phyloP scores from a whole-genome alignment of 2,329 filamentous ascomycete genomes.

The Sordariomycetes sp. region DNA sequence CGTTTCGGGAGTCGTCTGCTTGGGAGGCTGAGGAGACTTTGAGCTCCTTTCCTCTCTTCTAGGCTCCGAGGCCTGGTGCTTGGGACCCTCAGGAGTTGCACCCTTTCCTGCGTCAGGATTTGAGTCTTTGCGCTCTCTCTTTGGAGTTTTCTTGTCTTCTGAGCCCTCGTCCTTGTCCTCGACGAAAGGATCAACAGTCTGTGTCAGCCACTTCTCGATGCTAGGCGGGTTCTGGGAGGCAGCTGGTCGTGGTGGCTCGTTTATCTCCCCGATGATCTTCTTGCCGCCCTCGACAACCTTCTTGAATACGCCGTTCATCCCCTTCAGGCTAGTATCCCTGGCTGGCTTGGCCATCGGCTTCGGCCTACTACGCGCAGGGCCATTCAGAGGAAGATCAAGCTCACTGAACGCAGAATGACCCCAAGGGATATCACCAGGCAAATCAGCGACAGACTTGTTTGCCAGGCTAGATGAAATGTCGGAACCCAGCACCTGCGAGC shows the following conservation, averaged over 20 bases:
- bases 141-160: neutral
- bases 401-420: slow-evolving; percentile 60
- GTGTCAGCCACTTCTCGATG: slow-evolving; percentile 57
- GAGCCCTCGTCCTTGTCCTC: slow-evolving; percentile 27
- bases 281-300: slow-evolving; percentile 56
- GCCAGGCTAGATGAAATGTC: slow-evolving; percentile 26
- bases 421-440: slow-evolving; percentile 47
- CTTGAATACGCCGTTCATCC: slow-evolving; percentile 53
- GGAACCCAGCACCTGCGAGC: slow-evolving; percentile 15
- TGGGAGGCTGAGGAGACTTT: slow-evolving; percentile 1
- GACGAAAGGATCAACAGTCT: slow-evolving; percentile 53
- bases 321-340: slow-evolving; percentile 48
- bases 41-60: neutral
- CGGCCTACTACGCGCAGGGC: slow-evolving; percentile 30
- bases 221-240: slow-evolving; percentile 47
- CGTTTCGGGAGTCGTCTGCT: neutral
- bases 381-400: slow-evolving; percentile 44
- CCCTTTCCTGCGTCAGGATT: too few relatives aligned
- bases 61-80: slow-evolving; percentile 12
- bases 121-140: too few relatives aligned
- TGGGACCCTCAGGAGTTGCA: slow-evolving; percentile 10
- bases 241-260: slow-evolving; percentile 42
- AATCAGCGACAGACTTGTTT: slow-evolving; percentile 48
- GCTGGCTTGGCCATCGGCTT: slow-evolving; percentile 35
- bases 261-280: slow-evolving; percentile 54